phyloP scores from a whole-genome alignment of 306 rosid genomes.

The Bauhinia variegata region DNA sequence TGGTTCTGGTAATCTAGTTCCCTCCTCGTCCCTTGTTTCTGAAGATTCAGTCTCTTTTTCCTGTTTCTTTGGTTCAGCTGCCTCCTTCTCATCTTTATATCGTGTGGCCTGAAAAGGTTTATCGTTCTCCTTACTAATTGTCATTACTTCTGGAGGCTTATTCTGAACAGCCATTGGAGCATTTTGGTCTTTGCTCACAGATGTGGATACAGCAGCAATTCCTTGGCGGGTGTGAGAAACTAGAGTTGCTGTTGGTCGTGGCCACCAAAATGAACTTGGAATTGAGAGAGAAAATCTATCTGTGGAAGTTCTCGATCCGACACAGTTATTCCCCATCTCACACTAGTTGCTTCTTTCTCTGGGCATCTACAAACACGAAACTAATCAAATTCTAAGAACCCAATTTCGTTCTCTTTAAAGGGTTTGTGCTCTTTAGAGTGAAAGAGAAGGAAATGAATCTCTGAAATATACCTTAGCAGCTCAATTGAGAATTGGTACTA shows the following conservation, averaged over 20 bases:
- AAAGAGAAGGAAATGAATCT: background rate
- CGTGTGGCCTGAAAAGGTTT: background rate
- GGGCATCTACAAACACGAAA: conserved; percentile 45
- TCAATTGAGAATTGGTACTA: background rate
- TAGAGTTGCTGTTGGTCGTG: conserved; percentile 34
- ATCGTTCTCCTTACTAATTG: conserved; percentile 28
- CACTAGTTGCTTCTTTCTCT: conserved; percentile 21
- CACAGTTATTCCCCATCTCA: conserved; percentile 86
- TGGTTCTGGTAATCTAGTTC: conserved; percentile 1
- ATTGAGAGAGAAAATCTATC: conserved; percentile 35
- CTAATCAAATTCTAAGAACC: conserved; percentile 28
- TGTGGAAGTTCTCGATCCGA: conserved; percentile 48
- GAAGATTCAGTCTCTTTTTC: conserved; percentile 1
- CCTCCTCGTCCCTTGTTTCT: conserved; percentile 29
- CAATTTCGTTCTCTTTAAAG: background rate
- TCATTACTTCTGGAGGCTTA: conserved; percentile 28
- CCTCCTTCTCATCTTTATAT: background rate
- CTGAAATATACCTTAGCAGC: background rate
- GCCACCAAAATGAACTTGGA: conserved; percentile 54
- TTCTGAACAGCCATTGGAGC: conserved; percentile 12
- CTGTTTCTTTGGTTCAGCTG: background rate
- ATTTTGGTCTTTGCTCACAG: conserved; percentile 2
- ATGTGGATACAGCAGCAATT: conserved; percentile 9
- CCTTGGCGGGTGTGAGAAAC: conserved; percentile 14
- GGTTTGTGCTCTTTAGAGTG: background rate